Evolutionary conservation across 2,329 filamentous ascomycete species (phyloP), one percentile per base, ranked within the genome.

Genomic region (Ceratocystis huliohia): DNA sequence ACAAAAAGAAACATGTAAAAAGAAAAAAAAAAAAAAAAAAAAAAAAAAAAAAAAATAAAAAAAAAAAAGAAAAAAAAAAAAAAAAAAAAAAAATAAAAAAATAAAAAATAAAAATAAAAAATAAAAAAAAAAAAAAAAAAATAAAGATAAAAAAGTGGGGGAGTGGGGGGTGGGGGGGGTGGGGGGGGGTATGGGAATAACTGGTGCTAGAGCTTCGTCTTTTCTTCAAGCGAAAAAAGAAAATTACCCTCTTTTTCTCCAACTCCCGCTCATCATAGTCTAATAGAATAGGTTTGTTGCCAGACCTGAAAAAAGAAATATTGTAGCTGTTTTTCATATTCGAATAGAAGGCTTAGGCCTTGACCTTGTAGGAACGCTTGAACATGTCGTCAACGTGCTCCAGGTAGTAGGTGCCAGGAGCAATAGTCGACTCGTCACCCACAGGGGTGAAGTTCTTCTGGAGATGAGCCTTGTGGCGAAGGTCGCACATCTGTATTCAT

Each of bases 341-440:
- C 46, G 10, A 20, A 63, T 20, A 5, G 37, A 63, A 28, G 25
- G 5, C 71, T 74, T 83, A 92, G 75, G 82, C 86, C 82, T 92
- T 89, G 78, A 92, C 75, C 66, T 81, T 78, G 77, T 94, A 94
- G 74, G 83, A 83, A 73, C 89, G 84, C 79, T 88, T 86, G 86
- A 89, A 94, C 88, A 91, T 91, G 72, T 90, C 88, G 73, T 94
- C 89, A 61, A 94, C 83, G 75, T 87, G 85, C 73, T 84, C 84
- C 68, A 94, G 82, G 79, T 92, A 94, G 80, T 93, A 94, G 25
- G 85, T 85, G 68, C 85, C 87, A 68, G 82, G 77, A 68, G 75
- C 74, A 67, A 94, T 82, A 71, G 83, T 88, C 59, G 88, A 87
- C 33, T 81, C 73, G 65, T 84, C 84, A 67, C 89, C 89, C 72